Percentiles rank a stretch among this genome's conserved stretches.
phyloP scores from a whole-genome alignment of 345 rosid genomes.

The Limnanthes douglasii region DNA sequence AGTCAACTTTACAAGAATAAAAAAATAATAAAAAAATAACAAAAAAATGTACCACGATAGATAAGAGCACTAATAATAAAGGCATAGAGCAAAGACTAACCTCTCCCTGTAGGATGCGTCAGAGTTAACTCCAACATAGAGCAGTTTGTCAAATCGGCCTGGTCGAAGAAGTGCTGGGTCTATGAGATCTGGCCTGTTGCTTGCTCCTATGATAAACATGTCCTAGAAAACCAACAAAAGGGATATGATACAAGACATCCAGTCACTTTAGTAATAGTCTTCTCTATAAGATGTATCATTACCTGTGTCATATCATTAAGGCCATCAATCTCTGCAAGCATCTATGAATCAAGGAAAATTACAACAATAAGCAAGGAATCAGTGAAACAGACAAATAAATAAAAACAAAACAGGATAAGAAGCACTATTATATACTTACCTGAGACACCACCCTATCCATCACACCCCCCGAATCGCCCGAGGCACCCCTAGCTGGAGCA shows the following conservation, averaged over 20 bases:
- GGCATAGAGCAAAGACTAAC: conserved; percentile 17
- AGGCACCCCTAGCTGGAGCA: conserved; percentile 98
- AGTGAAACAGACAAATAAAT: conserved; percentile 1
- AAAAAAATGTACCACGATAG: too few species aligned
- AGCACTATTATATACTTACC: conserved; percentile 19
- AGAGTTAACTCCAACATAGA: conserved; percentile 86
- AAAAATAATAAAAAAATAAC: background rate
- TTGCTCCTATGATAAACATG: conserved; percentile 91
- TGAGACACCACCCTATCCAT: conserved; percentile 99
- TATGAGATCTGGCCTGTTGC: conserved; percentile 94
- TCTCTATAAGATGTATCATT: background rate
- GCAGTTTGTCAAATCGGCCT: conserved; percentile 90
- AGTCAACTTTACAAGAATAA: background rate
- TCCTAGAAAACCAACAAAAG: conserved; percentile 27
- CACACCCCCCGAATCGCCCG: conserved; percentile 97
- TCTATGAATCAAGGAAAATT: conserved; percentile 20
- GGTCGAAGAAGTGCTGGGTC: conserved; percentile 97
- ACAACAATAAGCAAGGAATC: background rate
- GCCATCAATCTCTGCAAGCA: conserved; percentile 99
- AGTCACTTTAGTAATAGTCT: too few species aligned
- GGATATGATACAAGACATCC: background rate
- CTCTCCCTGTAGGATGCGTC: conserved; percentile 83
- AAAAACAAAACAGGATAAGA: background rate
- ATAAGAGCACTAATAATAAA: background rate
- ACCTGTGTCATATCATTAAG: conserved; percentile 74